Evolutionary conservation across 202 grass and related monocot species (phyloP).

Genomic region (Setaria viridis): DNA sequence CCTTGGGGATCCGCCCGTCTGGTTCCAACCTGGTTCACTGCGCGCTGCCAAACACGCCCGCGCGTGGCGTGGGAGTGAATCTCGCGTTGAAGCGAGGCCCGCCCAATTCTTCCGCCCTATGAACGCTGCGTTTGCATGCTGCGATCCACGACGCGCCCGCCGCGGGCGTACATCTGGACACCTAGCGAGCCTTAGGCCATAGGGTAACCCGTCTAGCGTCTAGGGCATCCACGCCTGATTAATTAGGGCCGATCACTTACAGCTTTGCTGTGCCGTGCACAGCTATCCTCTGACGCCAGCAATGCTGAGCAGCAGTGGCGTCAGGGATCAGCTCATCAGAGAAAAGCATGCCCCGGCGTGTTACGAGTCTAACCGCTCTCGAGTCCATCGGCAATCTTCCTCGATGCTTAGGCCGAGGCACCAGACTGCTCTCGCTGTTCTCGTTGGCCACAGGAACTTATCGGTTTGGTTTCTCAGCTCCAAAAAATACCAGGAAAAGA

Average conservation of each 20-base stretch:
- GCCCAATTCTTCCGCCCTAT: background rate
- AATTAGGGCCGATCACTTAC: conserved; percentile 20
- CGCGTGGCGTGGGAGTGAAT: background rate
- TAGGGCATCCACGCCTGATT: conserved; percentile 28
- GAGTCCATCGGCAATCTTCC: conserved; percentile 15
- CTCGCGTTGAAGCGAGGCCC: background rate
- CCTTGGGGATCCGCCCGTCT: too few species aligned
- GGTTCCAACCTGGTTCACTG: too few species aligned
- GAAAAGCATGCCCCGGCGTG: conserved; percentile 13
- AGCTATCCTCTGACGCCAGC: conserved; percentile 35
- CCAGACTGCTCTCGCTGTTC: conserved; percentile 20
- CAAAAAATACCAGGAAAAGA: background rate
- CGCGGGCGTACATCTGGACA: conserved; percentile 41
- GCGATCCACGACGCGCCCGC: conserved; percentile 35
- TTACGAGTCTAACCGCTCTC: conserved; percentile 29
- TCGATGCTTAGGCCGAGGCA: conserved; percentile 39
- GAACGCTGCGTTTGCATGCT: conserved; percentile 25
- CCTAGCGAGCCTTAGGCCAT: conserved; percentile 38
- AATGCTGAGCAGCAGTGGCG: conserved; percentile 29
- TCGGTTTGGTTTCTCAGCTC: background rate
- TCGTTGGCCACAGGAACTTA: conserved; percentile 1
- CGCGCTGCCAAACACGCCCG: too few species aligned
- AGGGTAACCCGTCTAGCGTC: background rate
- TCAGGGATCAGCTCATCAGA: conserved; percentile 41
- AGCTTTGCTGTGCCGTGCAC: conserved; percentile 20